phyloP scores from a whole-genome alignment of 345 rosid species.

The Garcia nutans region DNA sequence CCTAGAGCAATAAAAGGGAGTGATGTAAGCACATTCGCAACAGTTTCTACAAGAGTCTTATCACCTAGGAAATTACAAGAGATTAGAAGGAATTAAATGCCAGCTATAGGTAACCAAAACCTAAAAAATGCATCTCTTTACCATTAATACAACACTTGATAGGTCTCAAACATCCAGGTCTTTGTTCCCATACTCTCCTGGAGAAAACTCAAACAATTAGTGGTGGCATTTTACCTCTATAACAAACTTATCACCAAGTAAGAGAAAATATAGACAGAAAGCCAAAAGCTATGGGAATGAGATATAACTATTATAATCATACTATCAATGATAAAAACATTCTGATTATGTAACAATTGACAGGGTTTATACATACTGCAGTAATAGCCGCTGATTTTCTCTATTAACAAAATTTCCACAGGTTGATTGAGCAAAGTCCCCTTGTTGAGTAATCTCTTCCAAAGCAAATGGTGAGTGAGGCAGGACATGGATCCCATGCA shows the following conservation, averaged over 20 bases:
- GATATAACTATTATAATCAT: neutral
- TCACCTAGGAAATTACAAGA: conserved; percentile 53
- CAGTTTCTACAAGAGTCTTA: conserved; percentile 54
- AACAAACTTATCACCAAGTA: neutral
- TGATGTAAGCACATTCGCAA: conserved; percentile 83
- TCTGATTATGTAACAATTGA: neutral
- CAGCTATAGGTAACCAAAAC: neutral
- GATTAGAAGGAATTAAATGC: conserved; percentile 8
- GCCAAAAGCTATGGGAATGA: neutral
- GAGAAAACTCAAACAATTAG: conserved; percentile 15
- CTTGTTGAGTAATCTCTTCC: conserved; percentile 45
- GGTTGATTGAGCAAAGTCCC: conserved; percentile 42
- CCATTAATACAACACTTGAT: conserved; percentile 57
- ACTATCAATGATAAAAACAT: neutral
- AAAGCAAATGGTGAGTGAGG: conserved; percentile 67
- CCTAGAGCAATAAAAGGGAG: conserved; percentile 90
- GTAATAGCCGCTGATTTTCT: conserved; percentile 48
- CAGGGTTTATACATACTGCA: conserved; percentile 52
- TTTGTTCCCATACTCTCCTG: conserved; percentile 90
- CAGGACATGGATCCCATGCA: conserved; percentile 70
- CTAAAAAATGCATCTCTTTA: conserved; percentile 17
- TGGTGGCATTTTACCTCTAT: neutral
- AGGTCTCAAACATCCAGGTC: conserved; percentile 90
- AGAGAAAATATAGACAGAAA: neutral
- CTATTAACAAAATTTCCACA: conserved; percentile 39